These are phyloP conservation scores for Stagonosporopsis chrysanthemi DNA, from an alignment of 2,329 filamentous ascomycete genomes.

Conservation along the genomic window DNA sequence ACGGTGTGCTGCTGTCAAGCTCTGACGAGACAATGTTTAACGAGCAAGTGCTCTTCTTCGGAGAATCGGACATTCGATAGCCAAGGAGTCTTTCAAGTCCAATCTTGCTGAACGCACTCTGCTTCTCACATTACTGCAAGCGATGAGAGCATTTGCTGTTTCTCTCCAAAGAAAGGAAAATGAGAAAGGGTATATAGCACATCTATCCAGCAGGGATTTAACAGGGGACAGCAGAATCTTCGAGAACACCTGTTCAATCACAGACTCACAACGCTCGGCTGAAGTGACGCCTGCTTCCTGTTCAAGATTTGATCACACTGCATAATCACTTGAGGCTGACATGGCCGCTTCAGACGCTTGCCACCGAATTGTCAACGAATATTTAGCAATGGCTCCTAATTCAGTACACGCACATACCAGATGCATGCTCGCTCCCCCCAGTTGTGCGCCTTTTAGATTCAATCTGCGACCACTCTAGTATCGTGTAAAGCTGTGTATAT, in stretches of 20 bases:
- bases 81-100: too few relatives aligned
- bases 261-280: too few relatives aligned
- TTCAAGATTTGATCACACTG: background rate
- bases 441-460: background rate
- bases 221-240: background rate
- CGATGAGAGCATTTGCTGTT: background rate
- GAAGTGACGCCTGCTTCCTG: background rate
- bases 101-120: background rate
- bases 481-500: slow-evolving; percentile 1
- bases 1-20: background rate
- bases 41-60: too few relatives aligned
- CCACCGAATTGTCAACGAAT: background rate
- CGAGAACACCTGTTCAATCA: too few relatives aligned
- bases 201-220: background rate
- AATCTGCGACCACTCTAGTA: background rate
- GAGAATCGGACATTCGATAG: too few relatives aligned
- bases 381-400: background rate
- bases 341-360: background rate
- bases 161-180: background rate
- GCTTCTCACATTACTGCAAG: background rate
- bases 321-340: background rate
- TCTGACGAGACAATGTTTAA: too few relatives aligned
- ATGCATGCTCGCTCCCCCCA: background rate
- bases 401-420: background rate
- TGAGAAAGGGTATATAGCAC: too few relatives aligned